Evolutionary conservation across 352 stramenopile species (phyloP).

Genomic region (Pythium insidiosum): DNA sequence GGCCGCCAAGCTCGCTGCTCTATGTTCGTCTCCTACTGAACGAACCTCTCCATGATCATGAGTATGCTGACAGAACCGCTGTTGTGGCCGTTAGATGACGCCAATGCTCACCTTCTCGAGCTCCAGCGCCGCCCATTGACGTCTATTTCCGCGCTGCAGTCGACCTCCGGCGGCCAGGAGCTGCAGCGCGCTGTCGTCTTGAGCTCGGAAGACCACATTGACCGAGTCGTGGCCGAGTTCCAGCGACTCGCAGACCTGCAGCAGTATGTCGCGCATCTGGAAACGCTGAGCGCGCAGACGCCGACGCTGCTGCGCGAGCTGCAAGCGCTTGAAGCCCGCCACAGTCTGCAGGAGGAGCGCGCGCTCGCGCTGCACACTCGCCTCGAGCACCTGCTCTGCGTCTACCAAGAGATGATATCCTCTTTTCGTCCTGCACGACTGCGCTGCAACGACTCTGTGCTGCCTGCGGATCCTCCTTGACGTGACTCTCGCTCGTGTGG

Average conservation of each 20-base stretch:
- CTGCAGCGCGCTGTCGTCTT: slow-evolving; percentile 59
- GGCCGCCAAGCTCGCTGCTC: slow-evolving; percentile 30
- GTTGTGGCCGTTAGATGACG: slow-evolving; percentile 20
- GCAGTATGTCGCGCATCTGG: slow-evolving; percentile 26
- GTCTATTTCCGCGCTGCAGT: slow-evolving; percentile 7
- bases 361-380: slow-evolving; percentile 34
- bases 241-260: slow-evolving; percentile 39
- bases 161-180: slow-evolving; percentile 17
- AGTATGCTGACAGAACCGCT: too few species aligned
- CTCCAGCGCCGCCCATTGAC: slow-evolving; percentile 21
- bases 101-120: slow-evolving; percentile 23
- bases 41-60: slow-evolving; percentile 3
- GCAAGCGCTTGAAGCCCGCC: slow-evolving; percentile 20
- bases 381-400: slow-evolving; percentile 37
- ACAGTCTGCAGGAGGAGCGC: slow-evolving; percentile 28
- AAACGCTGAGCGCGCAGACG: slow-evolving; percentile 21
- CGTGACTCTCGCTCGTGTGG: background rate
- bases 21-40: slow-evolving; percentile 27
- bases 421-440: slow-evolving; percentile 1
- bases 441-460: background rate
- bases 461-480: slow-evolving; percentile 12
- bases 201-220: slow-evolving; percentile 35
- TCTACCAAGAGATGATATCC: slow-evolving; percentile 63
- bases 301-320: slow-evolving; percentile 13
- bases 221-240: slow-evolving; percentile 26